Conservation (phyloP, 345 rosid species). For the Eucalyptus sp. region DNA sequence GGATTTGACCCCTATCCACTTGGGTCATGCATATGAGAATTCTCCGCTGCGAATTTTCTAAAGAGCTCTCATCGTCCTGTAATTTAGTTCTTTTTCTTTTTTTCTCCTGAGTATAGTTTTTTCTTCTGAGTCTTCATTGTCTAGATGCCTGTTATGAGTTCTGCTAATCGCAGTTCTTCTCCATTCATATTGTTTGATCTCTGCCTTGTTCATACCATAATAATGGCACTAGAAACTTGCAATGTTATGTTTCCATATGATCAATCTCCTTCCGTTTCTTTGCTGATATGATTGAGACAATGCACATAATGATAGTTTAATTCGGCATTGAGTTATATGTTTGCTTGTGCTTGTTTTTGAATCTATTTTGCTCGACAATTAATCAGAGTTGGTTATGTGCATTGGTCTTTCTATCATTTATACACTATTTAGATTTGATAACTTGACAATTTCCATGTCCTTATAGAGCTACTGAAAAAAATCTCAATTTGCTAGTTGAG, state of each 20-base stretch:
- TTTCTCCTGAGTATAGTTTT: background rate
- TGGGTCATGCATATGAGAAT: constrained; percentile 30
- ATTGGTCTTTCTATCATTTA: background rate
- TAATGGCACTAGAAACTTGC: background rate
- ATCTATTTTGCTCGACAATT: background rate
- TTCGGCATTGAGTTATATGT: background rate
- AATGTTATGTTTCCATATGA: background rate
- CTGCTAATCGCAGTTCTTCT: background rate
- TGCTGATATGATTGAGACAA: background rate
- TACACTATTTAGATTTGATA: background rate
- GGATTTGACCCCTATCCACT: constrained; percentile 37
- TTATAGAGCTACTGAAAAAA: background rate
- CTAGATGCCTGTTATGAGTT: background rate
- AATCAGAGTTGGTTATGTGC: background rate
- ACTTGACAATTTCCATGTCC: background rate
- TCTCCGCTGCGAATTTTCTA: background rate
- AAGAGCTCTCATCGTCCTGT: background rate
- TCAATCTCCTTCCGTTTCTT: background rate
- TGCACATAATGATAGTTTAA: background rate
- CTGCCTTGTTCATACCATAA: background rate
- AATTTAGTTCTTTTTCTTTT: background rate
- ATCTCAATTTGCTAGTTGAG: background rate
- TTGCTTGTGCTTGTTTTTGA: background rate
- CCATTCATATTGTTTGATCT: background rate
- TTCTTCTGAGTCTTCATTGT: background rate